Evolutionary conservation across 2,329 filamentous ascomycete genomes (phyloP).

Genomic region (Xylariaceae sp.): DNA sequence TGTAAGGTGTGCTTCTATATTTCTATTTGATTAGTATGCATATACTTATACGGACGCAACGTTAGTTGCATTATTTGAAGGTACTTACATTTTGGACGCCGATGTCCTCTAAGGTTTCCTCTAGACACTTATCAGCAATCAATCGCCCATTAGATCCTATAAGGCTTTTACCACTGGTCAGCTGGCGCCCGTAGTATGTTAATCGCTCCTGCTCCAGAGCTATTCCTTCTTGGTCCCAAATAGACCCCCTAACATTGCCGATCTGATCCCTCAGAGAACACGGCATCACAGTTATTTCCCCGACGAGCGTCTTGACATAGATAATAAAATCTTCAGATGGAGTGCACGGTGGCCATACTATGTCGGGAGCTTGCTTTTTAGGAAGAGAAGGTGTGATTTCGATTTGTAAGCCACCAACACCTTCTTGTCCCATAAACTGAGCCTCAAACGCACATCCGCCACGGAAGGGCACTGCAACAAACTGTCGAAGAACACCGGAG

Average conservation of each 20-base stretch:
- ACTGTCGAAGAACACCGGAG: constrained; percentile 51
- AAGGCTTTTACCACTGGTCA: constrained; percentile 5
- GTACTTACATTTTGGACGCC: not conserved
- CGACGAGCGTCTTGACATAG: not conserved
- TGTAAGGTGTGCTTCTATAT: not conserved
- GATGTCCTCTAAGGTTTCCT: not conserved
- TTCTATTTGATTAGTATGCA: not conserved
- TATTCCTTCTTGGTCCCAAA: not conserved
- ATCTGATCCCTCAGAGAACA: not conserved
- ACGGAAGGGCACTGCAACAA: constrained; percentile 53
- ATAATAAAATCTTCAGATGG: not conserved
- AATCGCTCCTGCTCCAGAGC: not conserved
- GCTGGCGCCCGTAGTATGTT: not conserved
- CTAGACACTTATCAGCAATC: not conserved
- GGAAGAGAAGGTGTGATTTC: constrained; percentile 46
- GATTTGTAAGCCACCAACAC: constrained; percentile 49
- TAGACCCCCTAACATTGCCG: not conserved
- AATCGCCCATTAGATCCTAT: too few species aligned
- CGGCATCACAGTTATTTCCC: not conserved
- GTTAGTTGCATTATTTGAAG: too few species aligned
- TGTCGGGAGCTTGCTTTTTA: not conserved
- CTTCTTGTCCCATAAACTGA: constrained; percentile 51
- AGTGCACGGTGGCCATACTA: too few species aligned
- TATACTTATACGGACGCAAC: too few species aligned
- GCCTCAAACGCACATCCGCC: constrained; percentile 51